Evolutionary conservation across 2,329 filamentous ascomycete species (phyloP).

Genomic region (Myriangium duriaei): DNA sequence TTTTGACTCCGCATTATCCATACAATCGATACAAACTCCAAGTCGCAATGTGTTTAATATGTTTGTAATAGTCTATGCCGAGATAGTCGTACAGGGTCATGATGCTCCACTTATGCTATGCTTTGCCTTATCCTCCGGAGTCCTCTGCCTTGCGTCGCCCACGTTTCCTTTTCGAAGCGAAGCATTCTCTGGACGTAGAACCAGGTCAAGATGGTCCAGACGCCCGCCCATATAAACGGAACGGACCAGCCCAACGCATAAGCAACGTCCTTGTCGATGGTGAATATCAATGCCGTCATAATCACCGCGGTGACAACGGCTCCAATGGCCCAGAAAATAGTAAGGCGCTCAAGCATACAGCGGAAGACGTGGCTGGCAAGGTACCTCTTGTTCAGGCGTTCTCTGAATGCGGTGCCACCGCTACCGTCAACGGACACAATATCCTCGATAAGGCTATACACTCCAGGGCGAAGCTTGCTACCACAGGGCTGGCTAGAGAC

Average conservation of each 20-base stretch:
- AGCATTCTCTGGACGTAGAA: slow-evolving; percentile 31
- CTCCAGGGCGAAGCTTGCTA: slow-evolving; percentile 38
- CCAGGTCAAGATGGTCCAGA: slow-evolving; percentile 35
- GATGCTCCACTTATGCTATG: no score
- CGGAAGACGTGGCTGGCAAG: slow-evolving; percentile 42
- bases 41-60: no score
- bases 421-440: slow-evolving; percentile 41
- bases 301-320: slow-evolving; percentile 28
- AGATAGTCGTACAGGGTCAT: no score
- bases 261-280: slow-evolving; percentile 33
- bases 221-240: slow-evolving; percentile 38
- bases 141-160: slow-evolving; percentile 15
- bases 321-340: slow-evolving; percentile 41
- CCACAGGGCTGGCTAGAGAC: slow-evolving; percentile 41
- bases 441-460: slow-evolving; percentile 44
- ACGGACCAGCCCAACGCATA: slow-evolving; percentile 39
- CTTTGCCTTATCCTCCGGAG: no score
- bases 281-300: slow-evolving; percentile 35
- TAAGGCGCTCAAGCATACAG: slow-evolving; percentile 39
- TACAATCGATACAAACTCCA: no score
- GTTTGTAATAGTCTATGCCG: no score
- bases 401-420: slow-evolving; percentile 40
- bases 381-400: slow-evolving; percentile 39
- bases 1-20: no score
- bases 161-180: slow-evolving; percentile 22